These are phyloP conservation scores for Coemansia reversa DNA, from an alignment of 192 early-diverging fungal species.

Conservation along the genomic window DNA sequence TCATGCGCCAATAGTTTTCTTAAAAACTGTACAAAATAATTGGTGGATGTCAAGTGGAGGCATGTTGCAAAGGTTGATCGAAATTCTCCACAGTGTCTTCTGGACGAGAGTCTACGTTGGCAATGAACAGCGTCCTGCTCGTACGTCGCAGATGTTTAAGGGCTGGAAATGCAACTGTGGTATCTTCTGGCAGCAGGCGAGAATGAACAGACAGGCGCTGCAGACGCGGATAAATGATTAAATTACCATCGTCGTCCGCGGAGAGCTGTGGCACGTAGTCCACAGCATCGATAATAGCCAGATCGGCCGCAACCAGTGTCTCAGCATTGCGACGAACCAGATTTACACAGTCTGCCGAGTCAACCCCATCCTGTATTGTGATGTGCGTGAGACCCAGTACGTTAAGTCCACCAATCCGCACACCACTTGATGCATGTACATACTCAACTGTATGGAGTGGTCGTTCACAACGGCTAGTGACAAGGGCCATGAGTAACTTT, in stretches of 20 bases:
- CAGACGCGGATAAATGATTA: conserved; percentile 29
- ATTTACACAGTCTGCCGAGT: conserved; percentile 39
- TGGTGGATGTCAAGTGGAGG: too few species aligned
- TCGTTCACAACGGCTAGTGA: conserved; percentile 1
- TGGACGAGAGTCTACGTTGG: conserved; percentile 4
- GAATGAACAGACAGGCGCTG: conserved; percentile 26
- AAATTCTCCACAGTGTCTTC: too few species aligned
- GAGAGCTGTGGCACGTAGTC: conserved; percentile 31
- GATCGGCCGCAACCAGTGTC: conserved; percentile 36
- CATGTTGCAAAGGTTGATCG: too few species aligned
- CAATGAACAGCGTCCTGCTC: conserved; percentile 22
- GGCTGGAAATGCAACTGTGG: conserved; percentile 22
- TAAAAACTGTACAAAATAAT: too few species aligned
- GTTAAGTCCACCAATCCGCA: conserved; percentile 34
- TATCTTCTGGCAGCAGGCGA: conserved; percentile 31
- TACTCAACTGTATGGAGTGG: conserved; percentile 27
- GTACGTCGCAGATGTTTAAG: conserved; percentile 28
- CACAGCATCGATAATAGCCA: conserved; percentile 31
- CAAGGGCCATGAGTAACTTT: conserved; percentile 17
- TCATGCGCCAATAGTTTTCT: too few species aligned
- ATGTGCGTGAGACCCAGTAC: conserved; percentile 41
- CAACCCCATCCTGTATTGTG: conserved; percentile 26
- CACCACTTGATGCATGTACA: conserved; percentile 39
- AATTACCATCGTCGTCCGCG: conserved; percentile 19
- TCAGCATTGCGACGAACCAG: conserved; percentile 33